Evolutionary conservation across 2,329 filamentous ascomycete species (phyloP).

Genomic region (Lachnellula cervina): DNA sequence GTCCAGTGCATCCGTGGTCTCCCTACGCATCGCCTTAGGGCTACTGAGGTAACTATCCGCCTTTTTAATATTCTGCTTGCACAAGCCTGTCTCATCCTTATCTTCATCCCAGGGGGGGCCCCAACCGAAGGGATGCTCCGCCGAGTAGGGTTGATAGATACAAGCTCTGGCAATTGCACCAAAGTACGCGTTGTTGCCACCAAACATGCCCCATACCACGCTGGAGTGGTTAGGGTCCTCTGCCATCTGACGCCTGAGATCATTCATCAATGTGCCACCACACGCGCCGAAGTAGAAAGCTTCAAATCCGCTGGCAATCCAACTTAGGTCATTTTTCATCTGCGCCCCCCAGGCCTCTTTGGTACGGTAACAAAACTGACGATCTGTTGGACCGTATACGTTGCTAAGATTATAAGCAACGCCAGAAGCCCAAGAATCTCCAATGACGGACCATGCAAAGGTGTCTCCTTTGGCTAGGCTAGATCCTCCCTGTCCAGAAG

Average conservation of each 20-base stretch:
- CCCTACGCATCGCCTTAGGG: no score
- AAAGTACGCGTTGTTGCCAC: no score
- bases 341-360: not conserved
- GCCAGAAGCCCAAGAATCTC: slow-evolving; percentile 6
- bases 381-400: not conserved
- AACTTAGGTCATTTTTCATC: not conserved
- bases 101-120: no score
- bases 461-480: not conserved
- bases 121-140: no score
- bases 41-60: no score
- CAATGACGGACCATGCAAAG: slow-evolving; percentile 1
- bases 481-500: not conserved
- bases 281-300: slow-evolving; percentile 1
- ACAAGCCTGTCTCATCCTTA: no score
- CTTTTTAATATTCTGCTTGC: no score
- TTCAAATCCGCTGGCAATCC: not conserved
- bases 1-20: no score
- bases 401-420: slow-evolving; percentile 3
- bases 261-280: slow-evolving; percentile 3
- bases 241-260: slow-evolving; percentile 2
- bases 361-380: not conserved
- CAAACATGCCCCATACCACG: no score
- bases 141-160: no score
- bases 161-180: no score
- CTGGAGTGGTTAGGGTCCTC: no score